phyloP scores from a whole-genome alignment of 495 filamentous ascomycete species.

The Paragyromitra xinjiangensis region DNA sequence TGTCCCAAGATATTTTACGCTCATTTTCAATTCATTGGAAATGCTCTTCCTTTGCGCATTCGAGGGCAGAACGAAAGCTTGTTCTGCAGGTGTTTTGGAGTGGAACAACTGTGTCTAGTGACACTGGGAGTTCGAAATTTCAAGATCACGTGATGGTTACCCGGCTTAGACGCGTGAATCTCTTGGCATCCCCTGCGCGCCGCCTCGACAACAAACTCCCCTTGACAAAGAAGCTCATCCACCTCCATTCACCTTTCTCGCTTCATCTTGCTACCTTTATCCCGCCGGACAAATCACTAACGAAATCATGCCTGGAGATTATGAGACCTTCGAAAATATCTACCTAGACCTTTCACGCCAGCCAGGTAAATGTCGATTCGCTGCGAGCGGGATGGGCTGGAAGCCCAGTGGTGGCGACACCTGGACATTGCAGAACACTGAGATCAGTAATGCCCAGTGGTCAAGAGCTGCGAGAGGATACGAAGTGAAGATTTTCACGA shows the following conservation, averaged over 20 bases:
- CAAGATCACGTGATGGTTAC: constrained; percentile 40
- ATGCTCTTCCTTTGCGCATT: neutral
- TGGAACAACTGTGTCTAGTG: neutral
- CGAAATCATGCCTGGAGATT: constrained; percentile 55
- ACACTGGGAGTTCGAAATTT: constrained; percentile 8
- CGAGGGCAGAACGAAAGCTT: neutral
- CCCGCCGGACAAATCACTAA: constrained; percentile 7
- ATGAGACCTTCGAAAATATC: constrained; percentile 94
- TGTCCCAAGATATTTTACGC: constrained; percentile 3
- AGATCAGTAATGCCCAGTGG: constrained; percentile 90
- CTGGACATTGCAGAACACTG: constrained; percentile 84
- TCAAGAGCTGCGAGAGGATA: constrained; percentile 90
- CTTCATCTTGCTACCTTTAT: neutral
- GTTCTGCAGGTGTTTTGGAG: neutral
- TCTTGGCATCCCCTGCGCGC: constrained; percentile 26
- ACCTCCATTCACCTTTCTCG: neutral
- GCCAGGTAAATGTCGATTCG: constrained; percentile 89
- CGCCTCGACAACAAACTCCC: constrained; percentile 43
- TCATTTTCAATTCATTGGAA: constrained; percentile 12
- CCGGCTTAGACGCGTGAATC: constrained; percentile 31
- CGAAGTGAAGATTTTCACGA: constrained; percentile 87
- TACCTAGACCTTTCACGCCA: constrained; percentile 92
- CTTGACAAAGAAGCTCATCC: constrained; percentile 29
- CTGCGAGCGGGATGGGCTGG: constrained; percentile 93
- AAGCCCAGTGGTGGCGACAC: constrained; percentile 88